Evolutionary conservation across 2,329 filamentous ascomycete genomes (phyloP).

Genomic region (Hortaea werneckii): DNA sequence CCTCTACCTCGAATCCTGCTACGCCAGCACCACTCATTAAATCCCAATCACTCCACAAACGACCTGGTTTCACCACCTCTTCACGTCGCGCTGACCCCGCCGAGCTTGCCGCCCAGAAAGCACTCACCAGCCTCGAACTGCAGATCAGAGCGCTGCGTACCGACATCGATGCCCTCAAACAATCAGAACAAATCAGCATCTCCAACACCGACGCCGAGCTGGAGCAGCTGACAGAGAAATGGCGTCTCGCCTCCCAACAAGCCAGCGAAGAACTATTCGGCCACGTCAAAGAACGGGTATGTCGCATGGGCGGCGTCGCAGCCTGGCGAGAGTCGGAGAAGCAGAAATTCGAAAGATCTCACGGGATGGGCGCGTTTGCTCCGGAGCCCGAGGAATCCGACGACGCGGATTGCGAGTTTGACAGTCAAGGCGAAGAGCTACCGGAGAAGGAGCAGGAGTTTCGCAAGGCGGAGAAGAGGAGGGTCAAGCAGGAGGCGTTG

Average conservation of each 20-base stretch:
- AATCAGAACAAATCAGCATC: constrained; percentile 43
- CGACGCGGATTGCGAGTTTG: constrained; percentile 28
- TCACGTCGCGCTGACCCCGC: constrained; percentile 14
- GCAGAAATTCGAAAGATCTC: constrained; percentile 20
- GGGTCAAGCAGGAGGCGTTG: constrained; percentile 39
- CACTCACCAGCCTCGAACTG: constrained; percentile 15
- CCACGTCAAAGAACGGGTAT: constrained; percentile 48
- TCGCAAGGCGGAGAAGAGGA: constrained; percentile 39
- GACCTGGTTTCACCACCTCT: constrained; percentile 19
- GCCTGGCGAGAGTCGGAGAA: constrained; percentile 37
- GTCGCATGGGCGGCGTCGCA: constrained; percentile 52
- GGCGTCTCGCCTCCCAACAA: constrained; percentile 49
- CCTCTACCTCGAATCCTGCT: background rate
- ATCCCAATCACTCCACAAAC: constrained; percentile 27
- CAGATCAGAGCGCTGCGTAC: constrained; percentile 32
- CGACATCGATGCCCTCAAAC: constrained; percentile 42
- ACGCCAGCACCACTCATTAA: constrained; percentile 4
- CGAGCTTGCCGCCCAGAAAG: constrained; percentile 16
- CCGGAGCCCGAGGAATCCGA: constrained; percentile 24
- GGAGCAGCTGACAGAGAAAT: constrained; percentile 46
- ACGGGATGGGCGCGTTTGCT: constrained; percentile 21
- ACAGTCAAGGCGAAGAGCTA: constrained; percentile 23
- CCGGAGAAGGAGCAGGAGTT: constrained; percentile 33
- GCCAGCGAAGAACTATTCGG: constrained; percentile 60
- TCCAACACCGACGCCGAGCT: constrained; percentile 45